Evolutionary conservation across 2,329 filamentous ascomycete species (phyloP).

Genomic region (Exophiala lecanii-corni): DNA sequence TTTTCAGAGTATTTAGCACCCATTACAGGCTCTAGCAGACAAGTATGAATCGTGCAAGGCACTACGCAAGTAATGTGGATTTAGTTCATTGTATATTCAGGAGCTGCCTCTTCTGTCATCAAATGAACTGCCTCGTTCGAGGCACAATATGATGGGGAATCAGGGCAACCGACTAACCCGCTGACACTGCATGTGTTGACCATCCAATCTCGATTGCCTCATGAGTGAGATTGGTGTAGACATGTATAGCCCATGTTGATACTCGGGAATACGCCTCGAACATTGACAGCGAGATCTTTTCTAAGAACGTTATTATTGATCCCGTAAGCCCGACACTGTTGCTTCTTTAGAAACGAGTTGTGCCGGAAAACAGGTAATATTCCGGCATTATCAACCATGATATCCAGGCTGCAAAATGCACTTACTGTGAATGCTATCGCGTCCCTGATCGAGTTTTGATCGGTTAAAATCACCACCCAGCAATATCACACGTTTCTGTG

Average conservation of each 20-base stretch:
- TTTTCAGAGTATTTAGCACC: not conserved
- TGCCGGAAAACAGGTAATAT: not conserved
- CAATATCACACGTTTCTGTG: not conserved
- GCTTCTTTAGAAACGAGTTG: not conserved
- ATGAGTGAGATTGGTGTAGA: not conserved
- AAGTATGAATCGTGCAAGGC: not conserved
- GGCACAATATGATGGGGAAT: not conserved
- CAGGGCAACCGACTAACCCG: not conserved
- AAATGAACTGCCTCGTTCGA: not conserved
- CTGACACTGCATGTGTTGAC: not conserved
- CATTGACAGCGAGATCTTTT: not conserved
- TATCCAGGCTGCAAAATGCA: not conserved
- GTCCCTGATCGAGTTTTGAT: not conserved
- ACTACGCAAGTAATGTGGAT: not conserved
- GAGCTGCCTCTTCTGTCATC: not conserved
- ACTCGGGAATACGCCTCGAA: not conserved
- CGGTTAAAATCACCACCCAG: not conserved
- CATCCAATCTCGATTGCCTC: not conserved
- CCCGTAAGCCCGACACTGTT: not conserved
- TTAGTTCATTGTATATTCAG: not conserved
- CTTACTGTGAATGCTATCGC: not conserved
- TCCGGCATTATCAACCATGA: not conserved
- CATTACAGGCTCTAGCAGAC: not conserved
- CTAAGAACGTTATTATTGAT: not conserved
- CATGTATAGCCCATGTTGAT: not conserved